phyloP scores from a whole-genome alignment of 495 filamentous ascomycete species.

The Penicillium bialowiezense region DNA sequence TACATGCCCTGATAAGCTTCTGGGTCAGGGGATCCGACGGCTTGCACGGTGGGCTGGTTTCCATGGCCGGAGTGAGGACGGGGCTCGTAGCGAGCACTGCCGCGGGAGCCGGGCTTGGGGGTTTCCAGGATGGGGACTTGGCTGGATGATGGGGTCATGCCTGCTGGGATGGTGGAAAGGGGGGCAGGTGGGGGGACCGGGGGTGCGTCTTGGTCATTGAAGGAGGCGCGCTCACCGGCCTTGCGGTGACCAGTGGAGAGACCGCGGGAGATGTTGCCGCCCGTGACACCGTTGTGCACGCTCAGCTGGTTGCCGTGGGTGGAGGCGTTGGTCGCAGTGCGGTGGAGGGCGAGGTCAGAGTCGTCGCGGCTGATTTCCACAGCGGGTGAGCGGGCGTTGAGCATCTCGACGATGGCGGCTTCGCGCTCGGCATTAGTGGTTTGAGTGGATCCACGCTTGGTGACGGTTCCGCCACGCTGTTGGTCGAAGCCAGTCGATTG shows the following conservation, averaged over 20 bases:
- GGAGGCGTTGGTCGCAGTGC: slow-evolving; percentile 26
- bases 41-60: slow-evolving; percentile 2
- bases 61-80: slow-evolving; percentile 5
- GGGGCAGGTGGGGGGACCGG: slow-evolving; percentile 6
- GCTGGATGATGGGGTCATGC: slow-evolving; percentile 25
- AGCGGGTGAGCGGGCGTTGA: slow-evolving; percentile 43
- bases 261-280: slow-evolving; percentile 28
- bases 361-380: slow-evolving; percentile 35
- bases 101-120: slow-evolving; percentile 23
- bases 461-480: slow-evolving; percentile 26
- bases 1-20: slow-evolving; percentile 14
- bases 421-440: slow-evolving; percentile 35
- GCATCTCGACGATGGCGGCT: slow-evolving; percentile 38
- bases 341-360: slow-evolving; percentile 24
- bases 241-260: slow-evolving; percentile 44
- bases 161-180: slow-evolving; percentile 19
- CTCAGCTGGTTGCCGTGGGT: slow-evolving; percentile 21
- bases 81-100: slow-evolving; percentile 24
- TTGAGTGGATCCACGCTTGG: slow-evolving; percentile 27
- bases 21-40: slow-evolving; percentile 14
- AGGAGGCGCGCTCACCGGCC: slow-evolving; percentile 20
- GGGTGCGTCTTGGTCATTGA: slow-evolving; percentile 5
- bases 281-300: slow-evolving; percentile 18
- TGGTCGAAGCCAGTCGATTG: slow-evolving; percentile 38
- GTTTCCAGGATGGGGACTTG: slow-evolving; percentile 22